Evolutionary conservation across 2,329 filamentous ascomycete genomes (phyloP), one percentile per base, ranked within the genome.

Genomic region (Basipetospora chlamydospora): DNA sequence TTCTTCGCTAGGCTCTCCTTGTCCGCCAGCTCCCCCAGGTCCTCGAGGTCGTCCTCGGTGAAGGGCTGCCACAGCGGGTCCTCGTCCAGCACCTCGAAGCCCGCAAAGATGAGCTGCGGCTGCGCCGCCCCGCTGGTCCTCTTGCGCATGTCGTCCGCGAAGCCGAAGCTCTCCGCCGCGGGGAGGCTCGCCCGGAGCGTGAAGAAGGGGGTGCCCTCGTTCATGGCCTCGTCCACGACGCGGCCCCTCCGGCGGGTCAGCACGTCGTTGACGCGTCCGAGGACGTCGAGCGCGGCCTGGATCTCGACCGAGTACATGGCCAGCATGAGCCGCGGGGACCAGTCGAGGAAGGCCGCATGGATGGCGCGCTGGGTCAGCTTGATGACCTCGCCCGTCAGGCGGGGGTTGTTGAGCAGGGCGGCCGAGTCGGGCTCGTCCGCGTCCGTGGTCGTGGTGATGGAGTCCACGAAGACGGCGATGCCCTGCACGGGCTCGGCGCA

Each of bases 241-340:
- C 79, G 80, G 18, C 90, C 90, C 23, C 87, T 79, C 5, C 90
- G 82, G 1, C 88, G 80, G 22, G 88, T 95, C n/a, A 98, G 77
- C n/a, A 96, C 88, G 46, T 83, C 84, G 65, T 98, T 98, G 23
- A 96, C 90, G 21, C 85, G 79, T 16, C 90, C 90, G 5, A 98
- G 75, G 28, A 96, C 90, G 58, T 96, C 90, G 49, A 87, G 88
- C 16, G 83, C 87, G 21, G 88, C 86, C 67, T 96, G 90, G 49
- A 98, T 96, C 55, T 96, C 90, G 55, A 88, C 94, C 38, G 76
- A 85, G 63, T 98, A 98, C 85, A 96, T 96, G 35, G 90, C 90
- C 30, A 98, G 74, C 61, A 96, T 75, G 46, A 98, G 73, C n/a
- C 90, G 77, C 0, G 90, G 83, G 26, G 80, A 88, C 90, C 90